Percentiles rank a stretch among this genome's conserved stretches.
These are phyloP conservation scores for Tulasnella sp. DNA, from an alignment of 768 basidiomycete species.

Conservation along the genomic window DNA sequence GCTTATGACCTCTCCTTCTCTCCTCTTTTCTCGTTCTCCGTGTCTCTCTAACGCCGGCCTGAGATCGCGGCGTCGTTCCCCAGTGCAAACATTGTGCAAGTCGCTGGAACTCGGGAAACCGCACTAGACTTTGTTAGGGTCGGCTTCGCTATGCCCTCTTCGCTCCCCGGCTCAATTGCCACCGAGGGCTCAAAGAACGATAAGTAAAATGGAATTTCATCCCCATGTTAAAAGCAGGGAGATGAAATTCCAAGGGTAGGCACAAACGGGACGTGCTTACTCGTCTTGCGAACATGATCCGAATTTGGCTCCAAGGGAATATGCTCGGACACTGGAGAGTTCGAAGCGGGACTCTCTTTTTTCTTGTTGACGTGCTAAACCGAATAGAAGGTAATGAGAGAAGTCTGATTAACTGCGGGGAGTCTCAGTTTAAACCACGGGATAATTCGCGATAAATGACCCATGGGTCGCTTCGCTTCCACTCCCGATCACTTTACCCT, in stretches of 20 bases:
- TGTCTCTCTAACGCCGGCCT: constrained; percentile 1
- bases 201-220: neutral
- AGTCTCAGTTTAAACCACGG: constrained; percentile 2
- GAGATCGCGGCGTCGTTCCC: constrained; percentile 3
- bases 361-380: neutral
- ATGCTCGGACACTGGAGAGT: neutral
- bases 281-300: neutral
- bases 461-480: neutral
- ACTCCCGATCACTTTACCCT: neutral
- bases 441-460: constrained; percentile 2
- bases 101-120: neutral
- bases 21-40: neutral
- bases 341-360: neutral
- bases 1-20: neutral
- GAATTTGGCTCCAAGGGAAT: constrained; percentile 1
- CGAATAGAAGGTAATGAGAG: neutral
- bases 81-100: neutral
- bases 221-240: neutral
- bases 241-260: neutral
- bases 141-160: neutral
- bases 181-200: neutral
- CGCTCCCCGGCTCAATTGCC: neutral
- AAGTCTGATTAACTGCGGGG: neutral
- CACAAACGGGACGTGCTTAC: neutral
- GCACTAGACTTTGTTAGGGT: neutral